phyloP scores from a whole-genome alignment of 2,329 filamentous ascomycete genomes.

The Colletotrichum musae region DNA sequence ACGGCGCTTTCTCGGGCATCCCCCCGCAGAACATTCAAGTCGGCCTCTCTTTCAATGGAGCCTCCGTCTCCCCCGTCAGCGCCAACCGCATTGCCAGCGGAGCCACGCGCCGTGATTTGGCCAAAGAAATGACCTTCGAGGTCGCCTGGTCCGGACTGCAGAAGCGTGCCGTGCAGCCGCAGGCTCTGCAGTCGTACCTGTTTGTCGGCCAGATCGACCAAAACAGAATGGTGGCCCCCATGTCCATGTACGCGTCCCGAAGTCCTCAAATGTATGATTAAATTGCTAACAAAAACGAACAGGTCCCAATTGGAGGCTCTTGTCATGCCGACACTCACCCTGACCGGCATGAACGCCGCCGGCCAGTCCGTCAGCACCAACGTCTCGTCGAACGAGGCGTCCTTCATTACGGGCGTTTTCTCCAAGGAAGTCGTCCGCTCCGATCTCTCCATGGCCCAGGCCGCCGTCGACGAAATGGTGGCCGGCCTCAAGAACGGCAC shows the following conservation, averaged over 20 bases:
- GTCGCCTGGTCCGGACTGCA: constrained; percentile 19
- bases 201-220: constrained; percentile 79
- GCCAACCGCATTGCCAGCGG: constrained; percentile 46
- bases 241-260: constrained; percentile 71
- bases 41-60: constrained; percentile 67
- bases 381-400: constrained; percentile 78
- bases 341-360: constrained; percentile 69
- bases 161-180: constrained; percentile 48
- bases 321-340: constrained; percentile 77
- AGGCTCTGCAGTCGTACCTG: constrained; percentile 73
- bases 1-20: constrained; percentile 67
- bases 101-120: constrained; percentile 44
- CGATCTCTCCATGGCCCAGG: constrained; percentile 62
- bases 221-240: constrained; percentile 65
- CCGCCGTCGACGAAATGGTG: constrained; percentile 64
- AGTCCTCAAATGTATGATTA: neutral
- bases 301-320: constrained; percentile 73
- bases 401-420: constrained; percentile 81
- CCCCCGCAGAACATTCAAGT: constrained; percentile 68
- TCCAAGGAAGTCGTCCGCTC: constrained; percentile 70
- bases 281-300: constrained; percentile 52
- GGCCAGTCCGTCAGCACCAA: constrained; percentile 72
- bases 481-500: constrained; percentile 64
- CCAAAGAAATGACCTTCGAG: constrained; percentile 39
- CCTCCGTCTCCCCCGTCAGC: constrained; percentile 63